Base-by-base conservation (phyloP, 73 alveolate genomes). In the Durusdinium trenchii region DNA sequence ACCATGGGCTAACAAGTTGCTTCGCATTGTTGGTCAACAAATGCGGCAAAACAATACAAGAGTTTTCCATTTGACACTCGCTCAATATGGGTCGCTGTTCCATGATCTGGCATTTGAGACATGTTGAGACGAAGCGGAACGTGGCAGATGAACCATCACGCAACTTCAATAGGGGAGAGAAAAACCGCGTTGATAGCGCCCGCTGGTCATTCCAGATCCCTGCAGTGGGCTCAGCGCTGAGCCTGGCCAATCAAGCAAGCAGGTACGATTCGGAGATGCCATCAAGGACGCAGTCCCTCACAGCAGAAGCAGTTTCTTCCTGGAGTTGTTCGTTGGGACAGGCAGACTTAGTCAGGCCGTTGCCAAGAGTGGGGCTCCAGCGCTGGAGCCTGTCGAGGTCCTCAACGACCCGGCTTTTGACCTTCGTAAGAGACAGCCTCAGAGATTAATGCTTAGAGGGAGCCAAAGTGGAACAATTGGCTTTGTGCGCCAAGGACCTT, bases 101-200 rank as follows among this genome's bases (percentile, higher is more conserved):
- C 57, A 60, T 18, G 87, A 76, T 38, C 43, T 76, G 3, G 30
- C 87, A 14, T 9, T 5, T 57, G n/a, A 35, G 95, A 35, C 95
- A 54, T 40, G 43, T 86, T 1, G 95, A 57, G 42, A 61, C 95
- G 16, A 60, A 43, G 84, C 42, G 95, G 46, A 86, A 86, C 40
- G 52, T 64, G 6, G 95, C 95, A 38, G 95, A 87, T 38, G 48
- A 32, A 28, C 95, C 95, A 0, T 87, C 95, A 1, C 51, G 95
- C 61, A 32, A 36, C 48, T 61, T 50, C 45, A 85, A 87, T 3
- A 0, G 38, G 81, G 18, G 18, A 20, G 45, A 45, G 91, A 45
- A 30, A 3, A 3, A 32, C 45, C 36, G 48, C 36, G 7, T 28
- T 20, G 9, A 54, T 20, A 54, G 64, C 64, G 12, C 40, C 40